phyloP scores from a whole-genome alignment of 805 yeast species.

The Dipodascopsis uninucleata region DNA sequence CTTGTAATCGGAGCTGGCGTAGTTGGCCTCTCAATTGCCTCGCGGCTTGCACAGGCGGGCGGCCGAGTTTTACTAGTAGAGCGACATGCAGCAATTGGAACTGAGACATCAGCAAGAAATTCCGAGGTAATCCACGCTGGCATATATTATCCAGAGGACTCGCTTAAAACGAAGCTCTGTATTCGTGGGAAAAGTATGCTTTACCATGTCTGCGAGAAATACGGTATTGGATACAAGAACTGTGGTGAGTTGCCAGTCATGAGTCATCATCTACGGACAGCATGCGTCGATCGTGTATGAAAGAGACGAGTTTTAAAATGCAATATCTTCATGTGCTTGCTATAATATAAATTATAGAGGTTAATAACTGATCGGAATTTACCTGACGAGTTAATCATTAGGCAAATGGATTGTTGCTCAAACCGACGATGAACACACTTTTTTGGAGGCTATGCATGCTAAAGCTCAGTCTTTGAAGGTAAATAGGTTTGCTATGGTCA shows the following conservation, averaged over 20 bases:
- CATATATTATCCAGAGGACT: constrained; percentile 66
- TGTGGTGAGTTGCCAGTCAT: constrained; percentile 51
- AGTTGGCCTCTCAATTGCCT: constrained; percentile 77
- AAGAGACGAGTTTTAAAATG: too few relatives aligned
- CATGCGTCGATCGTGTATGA: too few relatives aligned
- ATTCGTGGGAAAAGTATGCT: constrained; percentile 68
- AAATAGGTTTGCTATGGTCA: neutral
- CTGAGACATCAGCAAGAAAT: constrained; percentile 83
- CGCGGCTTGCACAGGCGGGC: constrained; percentile 55
- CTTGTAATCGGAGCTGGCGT: constrained; percentile 80
- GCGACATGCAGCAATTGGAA: constrained; percentile 60
- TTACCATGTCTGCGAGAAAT: constrained; percentile 45
- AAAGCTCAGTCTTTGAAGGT: constrained; percentile 50
- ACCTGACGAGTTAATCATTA: too few relatives aligned
- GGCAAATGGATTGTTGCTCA: constrained; percentile 83
- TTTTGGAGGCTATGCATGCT: constrained; percentile 50
- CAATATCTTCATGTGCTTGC: too few relatives aligned
- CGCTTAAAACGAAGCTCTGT: constrained; percentile 67
- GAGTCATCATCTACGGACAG: neutral
- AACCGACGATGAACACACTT: constrained; percentile 56
- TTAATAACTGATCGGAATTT: too few relatives aligned
- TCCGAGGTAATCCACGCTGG: constrained; percentile 95
- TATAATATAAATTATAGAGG: too few relatives aligned
- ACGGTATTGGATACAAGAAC: constrained; percentile 54
- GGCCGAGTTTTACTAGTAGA: constrained; percentile 62